These are phyloP conservation scores for Rhizopus delemar DNA, from an alignment of 371 early-diverging fungal species.

Conservation along the genomic window DNA sequence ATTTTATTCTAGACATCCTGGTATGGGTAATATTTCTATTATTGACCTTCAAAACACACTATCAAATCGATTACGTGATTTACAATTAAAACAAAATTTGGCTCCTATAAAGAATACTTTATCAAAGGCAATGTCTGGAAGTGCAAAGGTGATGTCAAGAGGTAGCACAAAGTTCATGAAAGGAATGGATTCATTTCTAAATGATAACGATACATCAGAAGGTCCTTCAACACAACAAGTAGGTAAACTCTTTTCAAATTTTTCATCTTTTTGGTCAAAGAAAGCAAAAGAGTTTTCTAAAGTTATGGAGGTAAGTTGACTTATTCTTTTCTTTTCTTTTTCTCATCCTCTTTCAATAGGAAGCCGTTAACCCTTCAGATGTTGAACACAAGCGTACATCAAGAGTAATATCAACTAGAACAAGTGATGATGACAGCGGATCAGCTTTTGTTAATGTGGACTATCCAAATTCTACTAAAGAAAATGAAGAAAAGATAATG, in stretches of 20 bases:
- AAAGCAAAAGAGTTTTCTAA: conserved; percentile 59
- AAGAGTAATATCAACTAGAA: background rate
- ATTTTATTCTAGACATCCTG: conserved; percentile 51
- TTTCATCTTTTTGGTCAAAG: conserved; percentile 57
- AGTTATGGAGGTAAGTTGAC: conserved; percentile 43
- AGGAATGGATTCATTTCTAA: conserved; percentile 58
- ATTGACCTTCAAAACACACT: conserved; percentile 62
- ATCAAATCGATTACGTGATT: conserved; percentile 62
- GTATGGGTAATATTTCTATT: conserved; percentile 65
- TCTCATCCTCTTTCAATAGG: background rate
- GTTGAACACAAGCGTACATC: background rate
- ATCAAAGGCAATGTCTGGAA: conserved; percentile 62
- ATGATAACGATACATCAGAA: conserved; percentile 36
- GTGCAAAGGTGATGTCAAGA: conserved; percentile 51
- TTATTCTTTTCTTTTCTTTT: background rate
- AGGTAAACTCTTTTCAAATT: conserved; percentile 54
- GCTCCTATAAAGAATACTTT: conserved; percentile 64
- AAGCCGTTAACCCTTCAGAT: background rate
- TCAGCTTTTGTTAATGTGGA: conserved; percentile 2
- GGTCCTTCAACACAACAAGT: conserved; percentile 54
- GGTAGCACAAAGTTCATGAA: conserved; percentile 50
- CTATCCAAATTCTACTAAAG: background rate
- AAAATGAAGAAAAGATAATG: no score
- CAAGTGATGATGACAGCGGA: conserved; percentile 2
- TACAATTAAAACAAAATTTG: conserved; percentile 62